phyloP scores from a whole-genome alignment of 176 grass and related monocot species.

The Avena eriantha region DNA sequence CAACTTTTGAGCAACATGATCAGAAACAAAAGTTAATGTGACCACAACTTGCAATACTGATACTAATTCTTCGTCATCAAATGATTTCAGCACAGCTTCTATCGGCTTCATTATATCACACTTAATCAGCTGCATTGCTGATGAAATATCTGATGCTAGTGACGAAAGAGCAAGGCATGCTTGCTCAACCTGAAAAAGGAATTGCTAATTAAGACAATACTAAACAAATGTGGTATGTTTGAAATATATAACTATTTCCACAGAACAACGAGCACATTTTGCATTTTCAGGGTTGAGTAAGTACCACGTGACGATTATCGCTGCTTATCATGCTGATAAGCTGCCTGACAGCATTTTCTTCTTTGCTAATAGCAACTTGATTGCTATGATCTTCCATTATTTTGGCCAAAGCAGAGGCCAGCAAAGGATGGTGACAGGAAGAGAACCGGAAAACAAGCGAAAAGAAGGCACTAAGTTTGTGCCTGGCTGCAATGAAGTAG shows the following conservation, averaged over 20 bases:
- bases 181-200: slow-evolving; percentile 80
- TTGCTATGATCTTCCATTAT: slow-evolving; percentile 93
- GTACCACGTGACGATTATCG: slow-evolving; percentile 93
- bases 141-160: slow-evolving; percentile 81
- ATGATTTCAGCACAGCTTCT: slow-evolving; percentile 86
- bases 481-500: slow-evolving; percentile 84
- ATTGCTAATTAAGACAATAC: slow-evolving; percentile 7
- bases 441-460: slow-evolving; percentile 98
- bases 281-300: not conserved
- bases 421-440: slow-evolving; percentile 95
- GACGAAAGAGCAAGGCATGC: slow-evolving; percentile 94
- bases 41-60: slow-evolving; percentile 93
- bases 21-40: slow-evolving; percentile 95
- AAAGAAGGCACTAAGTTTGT: slow-evolving; percentile 97
- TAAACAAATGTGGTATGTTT: not conserved
- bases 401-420: slow-evolving; percentile 93
- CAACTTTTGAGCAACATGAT: slow-evolving; percentile 96
- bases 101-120: slow-evolving; percentile 98
- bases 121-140: slow-evolving; percentile 89
- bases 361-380: slow-evolving; percentile 87
- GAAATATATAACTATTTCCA: slow-evolving; percentile 23
- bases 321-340: slow-evolving; percentile 99
- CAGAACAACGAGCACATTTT: not conserved
- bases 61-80: slow-evolving; percentile 85
- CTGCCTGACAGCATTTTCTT: slow-evolving; percentile 90